Conservation (phyloP, 805 yeast genomes). For the Lipomyces oligophaga region DNA sequence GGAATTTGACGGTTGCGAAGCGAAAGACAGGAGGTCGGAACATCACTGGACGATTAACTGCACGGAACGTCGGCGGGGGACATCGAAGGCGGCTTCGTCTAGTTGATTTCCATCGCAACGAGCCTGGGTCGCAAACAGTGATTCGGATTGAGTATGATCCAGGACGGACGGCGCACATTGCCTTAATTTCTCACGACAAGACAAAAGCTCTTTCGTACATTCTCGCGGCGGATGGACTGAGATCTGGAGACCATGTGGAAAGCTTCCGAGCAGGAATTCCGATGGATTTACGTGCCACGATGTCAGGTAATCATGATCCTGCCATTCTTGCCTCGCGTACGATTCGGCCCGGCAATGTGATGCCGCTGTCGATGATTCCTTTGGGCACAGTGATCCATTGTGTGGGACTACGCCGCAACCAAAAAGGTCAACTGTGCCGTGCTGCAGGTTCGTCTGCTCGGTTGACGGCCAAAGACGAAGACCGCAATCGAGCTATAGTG, state of each 20-base stretch:
- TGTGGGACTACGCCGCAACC: constrained; percentile 70
- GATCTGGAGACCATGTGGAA: constrained; percentile 89
- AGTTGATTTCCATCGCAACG: constrained; percentile 67
- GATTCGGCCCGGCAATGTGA: constrained; percentile 89
- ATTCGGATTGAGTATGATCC: constrained; percentile 94
- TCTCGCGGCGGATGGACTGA: constrained; percentile 84
- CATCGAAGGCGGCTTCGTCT: constrained; percentile 82
- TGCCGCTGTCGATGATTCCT: constrained; percentile 91
- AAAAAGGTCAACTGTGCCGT: constrained; percentile 84
- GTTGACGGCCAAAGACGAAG: constrained; percentile 71
- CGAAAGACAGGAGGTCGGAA: constrained; percentile 84
- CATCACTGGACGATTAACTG: constrained; percentile 79
- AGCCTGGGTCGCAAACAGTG: constrained; percentile 71
- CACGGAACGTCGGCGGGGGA: constrained; percentile 97
- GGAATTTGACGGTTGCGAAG: constrained; percentile 67
- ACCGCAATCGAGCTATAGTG: constrained; percentile 66
- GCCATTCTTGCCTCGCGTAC: constrained; percentile 83
- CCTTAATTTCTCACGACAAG: constrained; percentile 63
- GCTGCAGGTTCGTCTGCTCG: constrained; percentile 95
- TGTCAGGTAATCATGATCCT: constrained; percentile 86
- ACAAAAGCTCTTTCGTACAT: constrained; percentile 71
- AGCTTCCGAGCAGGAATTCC: constrained; percentile 89
- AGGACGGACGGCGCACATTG: constrained; percentile 88
- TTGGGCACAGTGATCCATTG: constrained; percentile 87
- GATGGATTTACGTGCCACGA: constrained; percentile 61